Evolutionary conservation across 1,284 basidiomycete genomes (phyloP), one percentile per base, ranked within the genome.

Genomic region (Takashimella koratensis): DNA sequence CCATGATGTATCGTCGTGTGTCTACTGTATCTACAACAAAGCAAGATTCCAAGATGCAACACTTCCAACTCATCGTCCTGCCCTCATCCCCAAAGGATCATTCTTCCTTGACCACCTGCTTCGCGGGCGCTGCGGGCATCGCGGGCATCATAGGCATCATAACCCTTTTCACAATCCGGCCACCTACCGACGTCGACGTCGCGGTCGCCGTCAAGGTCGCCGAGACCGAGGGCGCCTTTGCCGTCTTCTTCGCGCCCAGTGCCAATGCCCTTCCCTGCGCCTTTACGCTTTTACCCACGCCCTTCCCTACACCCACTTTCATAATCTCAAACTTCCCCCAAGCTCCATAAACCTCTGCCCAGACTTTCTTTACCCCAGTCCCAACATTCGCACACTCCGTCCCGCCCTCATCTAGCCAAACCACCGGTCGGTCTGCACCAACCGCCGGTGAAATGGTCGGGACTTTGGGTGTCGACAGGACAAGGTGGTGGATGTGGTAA

Each of bases 401-500:
- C 20, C 54, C 65, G 1, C 52, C 57, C 10, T 53, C 57, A 25
- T 55, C 51, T 19, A 73, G 59, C 76, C 74, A 74, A 16, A 62
- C 47, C 8, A 53, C 58, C 1, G 19, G 24, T 8, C 36, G 6
- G n/a, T 26, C 25, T 10, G 22, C 22, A 2, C 10, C 45, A 22
- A 16, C 47, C 39, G 27, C 19, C 23, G 19, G 24, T 12, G 21
- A 39, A 16, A 12, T 47, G 19, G 23, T 51, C 42, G 5, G 45
- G 30, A 36, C 43, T 21, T 36, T 20, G n/a, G n/a, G n/a, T n/a
- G n/a, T n/a, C n/a, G n/a, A n/a, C 10, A 74, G 22, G 13, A 62
- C 47, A 10, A 73, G 52, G 50, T 72, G 70, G 13, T 67, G 60
- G 22, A 87, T 81, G 62, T 88, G 84, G 76, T 95, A 96, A 8